A percentile compares a stretch with the other conserved stretches of the same genome.
Conservation (phyloP, 1,139 yeast species). For the Geotrichum australiense region DNA sequence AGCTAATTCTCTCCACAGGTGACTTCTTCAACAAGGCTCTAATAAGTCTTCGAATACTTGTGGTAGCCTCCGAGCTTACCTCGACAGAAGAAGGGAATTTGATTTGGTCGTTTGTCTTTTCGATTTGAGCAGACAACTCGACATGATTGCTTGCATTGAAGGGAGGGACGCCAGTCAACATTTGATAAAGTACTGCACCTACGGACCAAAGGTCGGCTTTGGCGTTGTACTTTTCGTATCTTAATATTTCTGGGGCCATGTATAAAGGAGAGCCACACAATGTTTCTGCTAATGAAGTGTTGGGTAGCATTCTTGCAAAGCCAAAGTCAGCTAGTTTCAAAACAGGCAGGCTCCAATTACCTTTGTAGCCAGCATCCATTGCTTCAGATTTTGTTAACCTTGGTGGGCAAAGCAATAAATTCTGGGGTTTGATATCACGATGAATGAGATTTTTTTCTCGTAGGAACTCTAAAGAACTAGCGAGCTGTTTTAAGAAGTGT, state of each 20-base stretch:
- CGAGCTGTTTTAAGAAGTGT: slow-evolving; percentile 79
- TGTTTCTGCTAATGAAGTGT: slow-evolving; percentile 92
- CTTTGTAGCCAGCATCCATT: slow-evolving; percentile 52
- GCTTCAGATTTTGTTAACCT: slow-evolving; percentile 58
- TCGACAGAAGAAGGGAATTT: slow-evolving; percentile 54
- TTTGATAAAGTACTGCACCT: slow-evolving; percentile 91
- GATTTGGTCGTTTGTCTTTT: slow-evolving; percentile 69
- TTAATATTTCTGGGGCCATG: slow-evolving; percentile 96
- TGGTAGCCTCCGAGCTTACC: slow-evolving; percentile 26
- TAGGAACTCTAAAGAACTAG: slow-evolving; percentile 75
- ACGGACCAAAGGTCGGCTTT: slow-evolving; percentile 98
- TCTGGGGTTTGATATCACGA: slow-evolving; percentile 92
- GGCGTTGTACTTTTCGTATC: slow-evolving; percentile 93
- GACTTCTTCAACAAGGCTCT: slow-evolving; percentile 70
- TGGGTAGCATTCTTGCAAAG: slow-evolving; percentile 88
- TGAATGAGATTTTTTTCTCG: slow-evolving; percentile 82
- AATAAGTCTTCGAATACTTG: slow-evolving; percentile 59
- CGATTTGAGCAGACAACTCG: slow-evolving; percentile 78
- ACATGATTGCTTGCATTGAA: slow-evolving; percentile 89
- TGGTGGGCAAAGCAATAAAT: slow-evolving; percentile 72
- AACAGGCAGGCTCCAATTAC: slow-evolving; percentile 82
- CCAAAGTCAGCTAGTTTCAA: slow-evolving; percentile 96
- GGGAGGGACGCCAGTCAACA: slow-evolving; percentile 94
- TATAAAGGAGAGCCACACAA: slow-evolving; percentile 94
- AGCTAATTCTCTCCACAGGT: slow-evolving; percentile 83